Evolutionary conservation across 192 early-diverging fungal species (phyloP).

Genomic region (Podila epicladia): DNA sequence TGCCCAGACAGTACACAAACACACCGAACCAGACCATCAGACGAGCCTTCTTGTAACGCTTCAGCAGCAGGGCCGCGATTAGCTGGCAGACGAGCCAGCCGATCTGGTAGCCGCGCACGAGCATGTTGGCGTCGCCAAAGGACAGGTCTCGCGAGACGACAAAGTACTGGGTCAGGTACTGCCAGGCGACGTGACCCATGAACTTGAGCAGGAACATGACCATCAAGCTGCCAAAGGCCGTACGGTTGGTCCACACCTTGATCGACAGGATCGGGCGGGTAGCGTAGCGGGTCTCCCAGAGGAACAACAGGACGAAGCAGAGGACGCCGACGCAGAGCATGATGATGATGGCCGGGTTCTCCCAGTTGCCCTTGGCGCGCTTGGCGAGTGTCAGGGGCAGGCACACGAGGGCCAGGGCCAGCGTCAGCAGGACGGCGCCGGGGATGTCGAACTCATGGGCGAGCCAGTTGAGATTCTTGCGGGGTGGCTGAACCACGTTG

Average conservation of each 20-base stretch:
- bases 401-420: not conserved
- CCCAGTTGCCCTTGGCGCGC: not conserved
- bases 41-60: not conserved
- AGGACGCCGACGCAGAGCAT: not conserved
- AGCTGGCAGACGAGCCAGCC: not conserved
- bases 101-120: slow-evolving; percentile 2
- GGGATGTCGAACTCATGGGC: not conserved
- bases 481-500: not conserved
- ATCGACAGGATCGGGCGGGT: not conserved
- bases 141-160: not conserved
- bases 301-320: not conserved
- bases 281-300: slow-evolving; percentile 1
- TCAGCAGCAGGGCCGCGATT: not conserved
- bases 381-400: not conserved
- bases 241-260: slow-evolving; percentile 5
- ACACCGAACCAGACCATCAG: slow-evolving; percentile 1
- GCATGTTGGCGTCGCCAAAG: not conserved
- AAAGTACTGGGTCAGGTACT: slow-evolving; percentile 1
- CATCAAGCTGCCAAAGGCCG: slow-evolving; percentile 1
- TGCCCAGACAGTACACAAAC: not conserved
- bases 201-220: not conserved
- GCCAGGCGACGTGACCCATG: slow-evolving; percentile 2
- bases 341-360: not conserved
- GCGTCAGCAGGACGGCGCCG: not conserved
- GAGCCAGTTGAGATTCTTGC: not conserved